Conservation (phyloP, 1,139 yeast genomes). For the Magnusiomyces tetraspermus region DNA sequence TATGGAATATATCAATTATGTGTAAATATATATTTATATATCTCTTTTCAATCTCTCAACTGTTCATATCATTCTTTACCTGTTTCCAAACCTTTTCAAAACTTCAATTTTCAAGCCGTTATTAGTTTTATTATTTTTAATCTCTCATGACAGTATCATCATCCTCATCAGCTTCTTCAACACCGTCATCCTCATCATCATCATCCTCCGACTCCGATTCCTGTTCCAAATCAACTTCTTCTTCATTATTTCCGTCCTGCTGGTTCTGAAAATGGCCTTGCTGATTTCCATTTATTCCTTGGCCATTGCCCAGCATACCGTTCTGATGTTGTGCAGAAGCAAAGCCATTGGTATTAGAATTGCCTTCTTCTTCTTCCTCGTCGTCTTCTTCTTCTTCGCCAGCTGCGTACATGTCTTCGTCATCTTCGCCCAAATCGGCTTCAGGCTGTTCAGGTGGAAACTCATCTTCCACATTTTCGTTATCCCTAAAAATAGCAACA, state of each 20-base stretch:
- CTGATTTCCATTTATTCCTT: constrained; percentile 15
- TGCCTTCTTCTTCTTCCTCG: constrained; percentile 33
- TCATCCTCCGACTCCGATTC: neutral
- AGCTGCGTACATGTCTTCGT: constrained; percentile 29
- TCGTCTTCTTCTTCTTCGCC: constrained; percentile 34
- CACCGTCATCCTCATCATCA: neutral
- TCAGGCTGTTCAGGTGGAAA: constrained; percentile 72
- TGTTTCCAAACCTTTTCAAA: no score
- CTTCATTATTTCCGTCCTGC: neutral
- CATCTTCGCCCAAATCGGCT: constrained; percentile 39
- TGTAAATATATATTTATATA: no score
- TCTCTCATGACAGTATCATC: neutral
- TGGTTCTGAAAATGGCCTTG: neutral
- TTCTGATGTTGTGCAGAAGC: constrained; percentile 28
- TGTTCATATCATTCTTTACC: no score
- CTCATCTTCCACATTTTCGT: constrained; percentile 52
- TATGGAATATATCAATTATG: no score
- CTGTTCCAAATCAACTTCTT: neutral
- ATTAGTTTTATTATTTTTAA: neutral
- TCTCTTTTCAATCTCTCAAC: no score
- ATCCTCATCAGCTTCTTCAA: neutral
- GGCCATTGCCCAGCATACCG: constrained; percentile 25
- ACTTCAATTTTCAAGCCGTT: no score
- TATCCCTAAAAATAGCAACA: constrained; percentile 30
- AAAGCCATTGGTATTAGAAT: constrained; percentile 28